phyloP scores from a whole-genome alignment of 2,329 filamentous ascomycete species.

The Epichloe brachyelytri region DNA sequence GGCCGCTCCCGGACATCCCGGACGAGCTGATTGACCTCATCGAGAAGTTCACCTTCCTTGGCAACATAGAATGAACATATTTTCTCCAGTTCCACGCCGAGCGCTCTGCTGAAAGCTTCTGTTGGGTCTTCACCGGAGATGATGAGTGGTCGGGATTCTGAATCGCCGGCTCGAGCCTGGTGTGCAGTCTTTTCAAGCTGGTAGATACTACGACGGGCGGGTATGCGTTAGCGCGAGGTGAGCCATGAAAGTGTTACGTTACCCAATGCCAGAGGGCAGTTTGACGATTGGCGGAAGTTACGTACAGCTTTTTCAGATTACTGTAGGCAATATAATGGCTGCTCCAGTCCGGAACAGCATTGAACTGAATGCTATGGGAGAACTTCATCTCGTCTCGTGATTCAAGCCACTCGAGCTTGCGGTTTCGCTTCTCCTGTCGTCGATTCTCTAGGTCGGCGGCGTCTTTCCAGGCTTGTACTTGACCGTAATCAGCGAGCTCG shows the following conservation, averaged over 20 bases:
- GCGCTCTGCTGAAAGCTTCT: constrained; percentile 62
- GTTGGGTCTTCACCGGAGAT: constrained; percentile 66
- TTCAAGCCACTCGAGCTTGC: constrained; percentile 59
- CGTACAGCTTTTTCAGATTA: constrained; percentile 95
- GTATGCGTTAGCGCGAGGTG: background rate
- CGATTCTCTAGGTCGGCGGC: constrained; percentile 20
- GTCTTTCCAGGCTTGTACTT: constrained; percentile 17
- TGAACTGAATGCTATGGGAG: constrained; percentile 98
- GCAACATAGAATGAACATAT: constrained; percentile 80
- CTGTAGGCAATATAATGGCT: constrained; percentile 96
- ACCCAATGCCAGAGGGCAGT: background rate
- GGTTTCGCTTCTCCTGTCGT: constrained; percentile 33
- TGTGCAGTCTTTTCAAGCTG: constrained; percentile 78
- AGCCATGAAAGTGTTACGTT: background rate
- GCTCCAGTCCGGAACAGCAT: constrained; percentile 99
- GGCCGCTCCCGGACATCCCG: constrained; percentile 59
- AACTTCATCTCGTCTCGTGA: constrained; percentile 93
- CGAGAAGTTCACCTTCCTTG: constrained; percentile 79
- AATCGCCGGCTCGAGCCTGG: constrained; percentile 50
- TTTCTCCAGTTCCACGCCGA: constrained; percentile 88
- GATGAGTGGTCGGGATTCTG: constrained; percentile 77
- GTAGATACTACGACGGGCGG: constrained; percentile 58
- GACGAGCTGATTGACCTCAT: constrained; percentile 66
- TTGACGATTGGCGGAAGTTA: constrained; percentile 10
- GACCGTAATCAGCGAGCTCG: constrained; percentile 30